These are phyloP conservation scores for Pulveroboletus frians DNA, from an alignment of 768 basidiomycete genomes.

Conservation along the genomic window DNA sequence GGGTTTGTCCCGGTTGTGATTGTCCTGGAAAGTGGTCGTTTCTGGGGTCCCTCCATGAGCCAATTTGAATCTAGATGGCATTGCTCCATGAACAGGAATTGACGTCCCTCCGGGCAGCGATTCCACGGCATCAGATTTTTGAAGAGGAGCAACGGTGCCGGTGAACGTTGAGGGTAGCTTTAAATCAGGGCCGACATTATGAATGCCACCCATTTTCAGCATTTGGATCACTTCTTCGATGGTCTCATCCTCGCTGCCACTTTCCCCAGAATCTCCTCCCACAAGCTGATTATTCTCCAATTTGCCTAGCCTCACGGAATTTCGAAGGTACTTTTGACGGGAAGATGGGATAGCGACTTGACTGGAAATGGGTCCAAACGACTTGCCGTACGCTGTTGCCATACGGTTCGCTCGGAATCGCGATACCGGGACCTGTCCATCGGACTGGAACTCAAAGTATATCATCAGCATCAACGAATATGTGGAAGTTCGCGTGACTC, in stretches of 20 bases:
- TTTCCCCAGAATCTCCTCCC: constrained; percentile 47
- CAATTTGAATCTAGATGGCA: constrained; percentile 48
- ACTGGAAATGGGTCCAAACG: constrained; percentile 32
- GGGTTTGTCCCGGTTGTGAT: constrained; percentile 29
- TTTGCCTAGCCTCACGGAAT: constrained; percentile 53
- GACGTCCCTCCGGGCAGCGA: neutral
- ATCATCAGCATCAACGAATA: constrained; percentile 1
- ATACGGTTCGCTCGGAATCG: constrained; percentile 60
- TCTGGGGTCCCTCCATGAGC: neutral
- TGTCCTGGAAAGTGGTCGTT: constrained; percentile 17
- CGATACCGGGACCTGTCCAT: constrained; percentile 50
- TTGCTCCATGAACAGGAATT: constrained; percentile 23
- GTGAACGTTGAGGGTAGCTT: constrained; percentile 5
- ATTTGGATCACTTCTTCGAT: constrained; percentile 50
- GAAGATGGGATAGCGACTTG: constrained; percentile 41
- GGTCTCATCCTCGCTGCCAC: constrained; percentile 48
- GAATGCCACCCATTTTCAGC: constrained; percentile 45
- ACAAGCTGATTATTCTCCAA: constrained; percentile 47
- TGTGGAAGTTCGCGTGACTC: constrained; percentile 13
- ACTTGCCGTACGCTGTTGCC: constrained; percentile 43
- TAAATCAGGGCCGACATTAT: constrained; percentile 49
- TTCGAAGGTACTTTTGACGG: constrained; percentile 44
- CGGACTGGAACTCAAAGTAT: constrained; percentile 26
- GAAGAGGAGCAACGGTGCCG: neutral
- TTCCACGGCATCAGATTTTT: neutral